Conservation (phyloP, 2,329 filamentous ascomycete genomes). For the Massarina eburnea region DNA sequence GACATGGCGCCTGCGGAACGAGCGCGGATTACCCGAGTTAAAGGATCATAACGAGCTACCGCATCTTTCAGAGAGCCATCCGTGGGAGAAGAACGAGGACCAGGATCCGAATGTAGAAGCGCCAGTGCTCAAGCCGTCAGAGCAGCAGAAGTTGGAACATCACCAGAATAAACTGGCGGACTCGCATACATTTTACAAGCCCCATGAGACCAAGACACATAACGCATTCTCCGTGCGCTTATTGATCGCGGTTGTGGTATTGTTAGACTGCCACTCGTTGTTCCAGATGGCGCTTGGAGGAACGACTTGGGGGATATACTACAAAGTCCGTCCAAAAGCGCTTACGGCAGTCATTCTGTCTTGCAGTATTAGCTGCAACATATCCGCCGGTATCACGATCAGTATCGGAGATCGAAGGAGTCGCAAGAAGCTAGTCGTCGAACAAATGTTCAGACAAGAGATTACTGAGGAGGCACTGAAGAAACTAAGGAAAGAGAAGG, state of each 20-base stretch:
- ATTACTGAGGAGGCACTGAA: constrained; percentile 67
- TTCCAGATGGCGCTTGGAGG: constrained; percentile 79
- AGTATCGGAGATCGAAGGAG: constrained; percentile 73
- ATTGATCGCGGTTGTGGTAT: constrained; percentile 71
- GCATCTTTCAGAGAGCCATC: constrained; percentile 42
- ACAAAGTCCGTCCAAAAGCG: constrained; percentile 67
- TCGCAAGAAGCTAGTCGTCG: constrained; percentile 81
- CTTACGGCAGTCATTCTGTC: constrained; percentile 82
- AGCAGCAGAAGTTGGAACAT: constrained; percentile 70
- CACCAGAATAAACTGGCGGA: constrained; percentile 79
- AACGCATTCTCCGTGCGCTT: constrained; percentile 74
- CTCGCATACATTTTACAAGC: constrained; percentile 86
- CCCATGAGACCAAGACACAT: constrained; percentile 83
- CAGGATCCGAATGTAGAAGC: constrained; percentile 40
- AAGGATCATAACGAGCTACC: constrained; percentile 71
- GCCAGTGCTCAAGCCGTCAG: constrained; percentile 62
- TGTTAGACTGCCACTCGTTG: constrained; percentile 77
- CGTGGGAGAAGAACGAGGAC: constrained; percentile 45
- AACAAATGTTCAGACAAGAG: constrained; percentile 73
- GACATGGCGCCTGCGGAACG: constrained; percentile 66
- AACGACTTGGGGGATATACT: constrained; percentile 77
- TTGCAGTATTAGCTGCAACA: constrained; percentile 75
- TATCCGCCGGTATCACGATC: constrained; percentile 75
- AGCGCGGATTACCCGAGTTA: constrained; percentile 61
- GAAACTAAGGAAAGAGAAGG: constrained; percentile 52